A percentile compares a stretch with the other conserved stretches of the same genome.
Conservation (phyloP, 1,139 yeast species). For the Yamadazyma oceani region DNA sequence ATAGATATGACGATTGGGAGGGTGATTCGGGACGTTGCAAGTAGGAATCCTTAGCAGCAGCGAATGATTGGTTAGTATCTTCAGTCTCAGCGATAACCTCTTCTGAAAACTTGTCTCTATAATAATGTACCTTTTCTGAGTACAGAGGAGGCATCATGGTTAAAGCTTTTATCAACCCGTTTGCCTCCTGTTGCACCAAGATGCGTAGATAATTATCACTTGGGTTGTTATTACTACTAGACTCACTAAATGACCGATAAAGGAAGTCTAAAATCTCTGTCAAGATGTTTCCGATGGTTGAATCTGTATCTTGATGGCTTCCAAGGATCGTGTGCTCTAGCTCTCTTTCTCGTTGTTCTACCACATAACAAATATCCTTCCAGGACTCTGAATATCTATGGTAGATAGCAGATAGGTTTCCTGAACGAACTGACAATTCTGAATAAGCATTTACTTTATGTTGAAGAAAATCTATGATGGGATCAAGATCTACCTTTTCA, state of each 20-base stretch:
- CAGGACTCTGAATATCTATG: constrained; percentile 36
- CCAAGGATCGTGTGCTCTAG: constrained; percentile 18
- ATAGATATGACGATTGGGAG: constrained; percentile 13
- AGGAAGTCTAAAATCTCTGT: background rate
- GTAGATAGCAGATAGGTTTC: constrained; percentile 28
- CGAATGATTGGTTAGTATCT: too few relatives aligned
- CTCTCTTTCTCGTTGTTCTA: constrained; percentile 29
- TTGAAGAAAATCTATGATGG: constrained; percentile 30
- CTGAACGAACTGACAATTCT: constrained; percentile 25
- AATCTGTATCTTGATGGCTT: constrained; percentile 5
- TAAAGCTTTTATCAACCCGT: constrained; percentile 14
- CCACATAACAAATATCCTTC: constrained; percentile 35
- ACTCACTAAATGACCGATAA: background rate
- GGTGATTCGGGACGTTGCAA: constrained; percentile 3
- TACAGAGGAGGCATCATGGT: constrained; percentile 10
- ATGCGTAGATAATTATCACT: background rate
- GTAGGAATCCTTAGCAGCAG: too few relatives aligned
- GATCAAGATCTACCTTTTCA: constrained; percentile 35
- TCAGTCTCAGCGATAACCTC: constrained; percentile 4
- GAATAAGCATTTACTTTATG: constrained; percentile 31
- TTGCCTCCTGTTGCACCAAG: constrained; percentile 13
- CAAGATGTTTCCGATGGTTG: constrained; percentile 8
- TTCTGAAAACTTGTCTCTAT: constrained; percentile 5
- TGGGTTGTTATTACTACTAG: background rate
- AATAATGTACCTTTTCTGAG: constrained; percentile 3